These are phyloP conservation scores for Nasturtium officinale DNA, from an alignment of 345 rosid species.

Conservation along the genomic window DNA sequence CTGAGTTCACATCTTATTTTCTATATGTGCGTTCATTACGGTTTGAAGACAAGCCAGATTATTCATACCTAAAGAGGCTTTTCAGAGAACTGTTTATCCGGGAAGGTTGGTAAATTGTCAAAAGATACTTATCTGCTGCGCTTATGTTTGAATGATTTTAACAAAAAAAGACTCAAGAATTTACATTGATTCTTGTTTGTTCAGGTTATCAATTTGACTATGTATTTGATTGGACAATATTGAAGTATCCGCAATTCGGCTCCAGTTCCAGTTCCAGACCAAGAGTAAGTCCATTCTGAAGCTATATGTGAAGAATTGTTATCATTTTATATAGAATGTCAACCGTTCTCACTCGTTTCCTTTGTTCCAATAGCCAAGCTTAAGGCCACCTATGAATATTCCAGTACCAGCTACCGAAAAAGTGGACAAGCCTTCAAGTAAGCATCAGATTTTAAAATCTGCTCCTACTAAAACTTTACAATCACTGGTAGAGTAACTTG, in stretches of 20 bases:
- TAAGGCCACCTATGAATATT: constrained; percentile 56
- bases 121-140: neutral
- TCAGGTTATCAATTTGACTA: constrained; percentile 95
- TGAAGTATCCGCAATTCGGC: constrained; percentile 85
- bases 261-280: constrained; percentile 67
- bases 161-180: constrained; percentile 3
- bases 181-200: constrained; percentile 25
- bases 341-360: constrained; percentile 10
- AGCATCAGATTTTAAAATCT: constrained; percentile 5
- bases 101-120: constrained; percentile 56
- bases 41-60: constrained; percentile 96
- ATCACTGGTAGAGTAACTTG: neutral
- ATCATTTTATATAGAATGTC: neutral
- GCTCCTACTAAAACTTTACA: neutral
- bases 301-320: constrained; percentile 2
- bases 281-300: constrained; percentile 54
- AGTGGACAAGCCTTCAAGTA: constrained; percentile 76
- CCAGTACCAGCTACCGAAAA: constrained; percentile 59
- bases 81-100: constrained; percentile 92
- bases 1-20: constrained; percentile 92
- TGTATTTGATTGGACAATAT: constrained; percentile 89
- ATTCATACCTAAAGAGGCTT: constrained; percentile 91
- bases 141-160: neutral
- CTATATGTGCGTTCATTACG: constrained; percentile 90
- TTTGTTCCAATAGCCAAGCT: constrained; percentile 51